Evolutionary conservation across 805 yeast species (phyloP).

Genomic region (Cyberlindnera petersonii): DNA sequence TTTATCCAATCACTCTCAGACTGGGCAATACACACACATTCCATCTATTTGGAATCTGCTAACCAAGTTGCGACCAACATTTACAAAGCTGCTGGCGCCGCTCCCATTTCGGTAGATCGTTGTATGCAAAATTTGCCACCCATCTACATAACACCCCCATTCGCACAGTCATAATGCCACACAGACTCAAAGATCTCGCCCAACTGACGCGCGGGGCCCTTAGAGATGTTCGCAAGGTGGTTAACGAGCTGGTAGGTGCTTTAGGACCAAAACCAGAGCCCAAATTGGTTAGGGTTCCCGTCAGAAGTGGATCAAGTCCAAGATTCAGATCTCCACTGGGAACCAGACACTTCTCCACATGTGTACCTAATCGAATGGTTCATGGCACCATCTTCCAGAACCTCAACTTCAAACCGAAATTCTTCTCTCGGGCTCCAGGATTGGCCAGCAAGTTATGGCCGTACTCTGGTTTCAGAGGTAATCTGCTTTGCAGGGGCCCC

Average conservation of each 20-base stretch:
- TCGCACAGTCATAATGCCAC: constrained; percentile 29
- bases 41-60: no score
- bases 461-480: constrained; percentile 23
- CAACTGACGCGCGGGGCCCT: constrained; percentile 44
- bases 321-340: constrained; percentile 17
- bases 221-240: constrained; percentile 42
- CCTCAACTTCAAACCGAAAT: constrained; percentile 9
- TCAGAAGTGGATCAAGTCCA: constrained; percentile 23
- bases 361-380: constrained; percentile 5
- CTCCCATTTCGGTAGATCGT: no score
- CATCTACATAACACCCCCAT: not conserved
- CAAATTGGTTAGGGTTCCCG: constrained; percentile 38
- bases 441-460: constrained; percentile 23
- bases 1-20: no score
- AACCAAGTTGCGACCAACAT: not conserved
- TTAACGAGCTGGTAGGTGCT: constrained; percentile 41
- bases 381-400: constrained; percentile 7
- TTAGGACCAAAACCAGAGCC: constrained; percentile 34
- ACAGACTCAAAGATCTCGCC: constrained; percentile 40
- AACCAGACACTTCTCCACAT: constrained; percentile 29
- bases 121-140: no score
- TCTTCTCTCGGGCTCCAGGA: constrained; percentile 5
- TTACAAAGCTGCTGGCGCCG: not conserved
- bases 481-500: constrained; percentile 18
- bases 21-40: no score